Base-by-base conservation (phyloP, 768 basidiomycete species). In the Kondoa malvinella region DNA sequence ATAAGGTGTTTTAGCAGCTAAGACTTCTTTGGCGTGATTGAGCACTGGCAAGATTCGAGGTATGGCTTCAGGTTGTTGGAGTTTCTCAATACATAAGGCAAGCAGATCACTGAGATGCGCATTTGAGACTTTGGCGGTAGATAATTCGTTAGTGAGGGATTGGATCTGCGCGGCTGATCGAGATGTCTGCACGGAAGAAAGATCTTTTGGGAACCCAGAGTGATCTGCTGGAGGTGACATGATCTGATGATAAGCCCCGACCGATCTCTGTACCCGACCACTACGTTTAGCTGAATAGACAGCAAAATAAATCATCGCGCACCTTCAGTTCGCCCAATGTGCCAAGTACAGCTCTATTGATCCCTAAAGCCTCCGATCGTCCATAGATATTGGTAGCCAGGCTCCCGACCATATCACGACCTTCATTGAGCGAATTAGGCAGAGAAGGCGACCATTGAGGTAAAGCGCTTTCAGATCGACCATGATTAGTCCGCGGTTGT, bases 371-470 rank as follows among this genome's bases (percentile, higher is more conserved):
- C 59, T 74, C 74, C 0, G 70, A 66, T 3, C 71, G 17, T 4
- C 66, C 74, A 56, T 71, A 71, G 0, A 74, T 66, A 0, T 71
- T 72, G 58, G 72, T 73, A 1, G 73, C 74, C 1, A 74, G 25
- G 33, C 71, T 70, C 2, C 69, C 68, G 0, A 72, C 63, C 27
- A 69, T n/a, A 3, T 66, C 68, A 15, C 8, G 27, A 0, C 64
- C 57, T 27, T 65, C 64, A 2, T 66, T 61, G 12, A 71, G 32
- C 4, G 69, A 30, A 3, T 60, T 65, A 1, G 61, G 61, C 4
- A 60, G 27, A 25, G 14, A 8, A 60, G 58, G 58, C 27, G 58
- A 60, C 12, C 40, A 21, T 50, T 50, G 8, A 8, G 40, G 40
- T 21, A 8, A 21, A 50, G 40, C 40, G 40, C 40, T 50, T 25